Conservation (phyloP, 2,329 filamentous ascomycete species). For the Trichoderma sp. region DNA sequence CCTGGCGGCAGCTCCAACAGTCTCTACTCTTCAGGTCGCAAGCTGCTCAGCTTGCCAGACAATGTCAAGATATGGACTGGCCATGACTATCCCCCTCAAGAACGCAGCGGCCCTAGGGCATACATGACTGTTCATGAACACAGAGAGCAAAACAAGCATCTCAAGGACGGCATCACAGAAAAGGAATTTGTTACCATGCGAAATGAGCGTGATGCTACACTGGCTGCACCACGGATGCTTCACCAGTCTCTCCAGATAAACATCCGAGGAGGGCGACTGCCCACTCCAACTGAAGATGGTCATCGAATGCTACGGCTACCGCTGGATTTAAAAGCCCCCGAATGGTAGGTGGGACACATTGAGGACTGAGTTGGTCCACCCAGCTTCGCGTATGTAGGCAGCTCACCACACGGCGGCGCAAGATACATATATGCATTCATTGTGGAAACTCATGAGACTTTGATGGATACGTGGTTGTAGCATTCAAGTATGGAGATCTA, state of each 20-base stretch:
- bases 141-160: slow-evolving; percentile 46
- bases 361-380: not conserved
- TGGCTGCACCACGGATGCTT: slow-evolving; percentile 47
- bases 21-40: slow-evolving; percentile 45
- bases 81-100: slow-evolving; percentile 50
- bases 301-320: slow-evolving; percentile 39
- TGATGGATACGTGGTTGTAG: not conserved
- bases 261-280: slow-evolving; percentile 48
- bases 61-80: slow-evolving; percentile 52
- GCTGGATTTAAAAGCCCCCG: slow-evolving; percentile 27
- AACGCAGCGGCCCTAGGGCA: slow-evolving; percentile 35
- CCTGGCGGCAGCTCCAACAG: slow-evolving; percentile 47
- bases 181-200: slow-evolving; percentile 47
- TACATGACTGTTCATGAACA: slow-evolving; percentile 49
- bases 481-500: not conserved
- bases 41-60: slow-evolving; percentile 42
- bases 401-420: not conserved
- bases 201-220: slow-evolving; percentile 40
- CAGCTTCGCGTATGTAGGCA: not conserved
- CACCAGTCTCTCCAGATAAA: slow-evolving; percentile 54
- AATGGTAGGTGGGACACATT: not conserved
- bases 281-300: slow-evolving; percentile 31
- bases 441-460: not conserved
- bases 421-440: too few relatives aligned
- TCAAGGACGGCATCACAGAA: slow-evolving; percentile 41